A percentile compares a stretch with the other conserved stretches of the same genome.
Evolutionary conservation across 495 filamentous ascomycete species (phyloP).

Genomic region (Trichocladium antarcticum): DNA sequence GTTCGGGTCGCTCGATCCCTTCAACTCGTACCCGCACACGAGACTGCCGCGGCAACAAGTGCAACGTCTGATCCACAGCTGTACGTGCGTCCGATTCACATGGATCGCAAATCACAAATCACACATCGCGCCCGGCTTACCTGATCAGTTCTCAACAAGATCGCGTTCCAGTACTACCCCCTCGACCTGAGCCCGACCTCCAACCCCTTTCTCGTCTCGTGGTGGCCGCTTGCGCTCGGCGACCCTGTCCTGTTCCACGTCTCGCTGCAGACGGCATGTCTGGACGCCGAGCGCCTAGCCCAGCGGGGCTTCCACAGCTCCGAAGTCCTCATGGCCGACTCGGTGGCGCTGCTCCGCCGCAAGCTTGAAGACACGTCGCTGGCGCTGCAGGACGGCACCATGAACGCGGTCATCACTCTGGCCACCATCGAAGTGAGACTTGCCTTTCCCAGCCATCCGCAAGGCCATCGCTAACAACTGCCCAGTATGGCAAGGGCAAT

Average conservation of each 20-base stretch:
- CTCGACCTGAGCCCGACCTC: constrained; percentile 38
- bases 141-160: constrained; percentile 39
- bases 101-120: constrained; percentile 8
- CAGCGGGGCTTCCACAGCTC: constrained; percentile 39
- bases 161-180: constrained; percentile 46
- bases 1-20: constrained; percentile 34
- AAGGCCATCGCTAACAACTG: background rate
- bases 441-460: background rate
- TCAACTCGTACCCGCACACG: constrained; percentile 42
- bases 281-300: constrained; percentile 40
- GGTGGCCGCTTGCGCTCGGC: constrained; percentile 43
- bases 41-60: constrained; percentile 36
- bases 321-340: constrained; percentile 43
- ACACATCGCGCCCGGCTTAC: too few species aligned
- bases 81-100: constrained; percentile 21
- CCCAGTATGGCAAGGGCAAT: constrained; percentile 42
- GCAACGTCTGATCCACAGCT: constrained; percentile 41
- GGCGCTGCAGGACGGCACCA: constrained; percentile 42
- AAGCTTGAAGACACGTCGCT: constrained; percentile 35
- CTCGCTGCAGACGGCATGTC: constrained; percentile 42
- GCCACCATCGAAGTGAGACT: constrained; percentile 41
- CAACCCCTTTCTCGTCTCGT: constrained; percentile 44
- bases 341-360: constrained; percentile 35
- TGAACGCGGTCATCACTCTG: constrained; percentile 45
- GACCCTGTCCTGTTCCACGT: constrained; percentile 46